Conservation (phyloP, 2,329 filamentous ascomycete genomes). For the Botrytis sinoallii region DNA sequence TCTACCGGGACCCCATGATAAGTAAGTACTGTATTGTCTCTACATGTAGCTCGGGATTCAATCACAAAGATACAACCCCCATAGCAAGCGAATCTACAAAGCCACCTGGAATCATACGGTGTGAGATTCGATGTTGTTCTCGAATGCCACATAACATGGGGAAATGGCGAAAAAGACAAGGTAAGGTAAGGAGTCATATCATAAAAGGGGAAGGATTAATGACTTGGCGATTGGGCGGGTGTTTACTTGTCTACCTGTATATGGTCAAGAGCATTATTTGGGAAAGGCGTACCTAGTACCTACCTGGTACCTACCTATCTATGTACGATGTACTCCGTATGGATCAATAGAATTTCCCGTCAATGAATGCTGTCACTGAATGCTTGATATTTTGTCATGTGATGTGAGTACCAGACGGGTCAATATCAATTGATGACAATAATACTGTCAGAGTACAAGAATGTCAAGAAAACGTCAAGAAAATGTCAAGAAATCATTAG, state of each 20-base stretch:
- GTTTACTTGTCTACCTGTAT: background rate
- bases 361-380: background rate
- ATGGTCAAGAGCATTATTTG: background rate
- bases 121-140: background rate
- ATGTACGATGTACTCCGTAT: too few relatives aligned
- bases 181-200: background rate
- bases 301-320: background rate
- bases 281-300: background rate
- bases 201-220: background rate
- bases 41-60: background rate
- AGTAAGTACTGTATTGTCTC: background rate
- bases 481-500: background rate
- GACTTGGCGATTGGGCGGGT: background rate
- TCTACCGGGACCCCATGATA: background rate
- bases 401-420: background rate
- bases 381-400: background rate
- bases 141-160: background rate
- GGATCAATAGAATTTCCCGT: background rate
- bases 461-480: too few relatives aligned
- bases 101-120: background rate
- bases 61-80: background rate
- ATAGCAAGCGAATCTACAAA: background rate
- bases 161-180: background rate
- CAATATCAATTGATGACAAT: background rate
- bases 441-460: background rate